Evolutionary conservation across 2,329 filamentous ascomycete species (phyloP), one percentile per base, ranked within the genome.

Genomic region (Penicillium sclerotiorum): DNA sequence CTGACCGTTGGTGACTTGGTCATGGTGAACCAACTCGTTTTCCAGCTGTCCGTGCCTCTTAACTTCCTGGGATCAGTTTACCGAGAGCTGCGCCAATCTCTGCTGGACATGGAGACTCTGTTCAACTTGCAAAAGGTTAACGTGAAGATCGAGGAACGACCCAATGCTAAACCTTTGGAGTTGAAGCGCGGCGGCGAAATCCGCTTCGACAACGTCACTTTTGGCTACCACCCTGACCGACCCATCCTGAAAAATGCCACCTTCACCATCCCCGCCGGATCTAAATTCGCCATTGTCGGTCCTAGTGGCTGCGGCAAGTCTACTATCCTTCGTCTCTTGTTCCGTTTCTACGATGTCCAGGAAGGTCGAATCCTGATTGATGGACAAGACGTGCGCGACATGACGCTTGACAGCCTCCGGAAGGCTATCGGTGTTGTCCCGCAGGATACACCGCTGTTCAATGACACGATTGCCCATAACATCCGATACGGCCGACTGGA

Each of bases 61-160:
- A 99, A 99, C 78, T 99, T 99, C 72, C 79, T 99, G 4, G 94
- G 94, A n/a, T 95, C 91, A 12, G 93, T 99, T 11, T 99, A 99
- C 70, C 88, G 94, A 61, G 94, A 99, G 74, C 81, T 99, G 46
- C 83, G 94, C 48, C 94, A 99, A 74, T 96, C 90, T 18, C 79
- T 99, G 37, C 79, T 99, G 27, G 95, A 99, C 69, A 99, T 99
- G 94, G 94, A 97, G 73, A 97, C 94, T 0, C 81, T 99, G 5
- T 99, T 99, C 79, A 96, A 90, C 69, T 80, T 99, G 25, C 94
- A 99, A 72, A 97, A 95, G 70, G 93, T 97, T 66, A 95, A 97
- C 60, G 86, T 96, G 11, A 84, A 82, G 30, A 88, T 99, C 66
- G 86, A 84, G 61, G 92, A 99, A 62, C 80, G 82, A 46, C 82